Evolutionary conservation across 352 stramenopile species (phyloP), one percentile per base, ranked within the genome.

Genomic region (Globisporangium echinulatum): DNA sequence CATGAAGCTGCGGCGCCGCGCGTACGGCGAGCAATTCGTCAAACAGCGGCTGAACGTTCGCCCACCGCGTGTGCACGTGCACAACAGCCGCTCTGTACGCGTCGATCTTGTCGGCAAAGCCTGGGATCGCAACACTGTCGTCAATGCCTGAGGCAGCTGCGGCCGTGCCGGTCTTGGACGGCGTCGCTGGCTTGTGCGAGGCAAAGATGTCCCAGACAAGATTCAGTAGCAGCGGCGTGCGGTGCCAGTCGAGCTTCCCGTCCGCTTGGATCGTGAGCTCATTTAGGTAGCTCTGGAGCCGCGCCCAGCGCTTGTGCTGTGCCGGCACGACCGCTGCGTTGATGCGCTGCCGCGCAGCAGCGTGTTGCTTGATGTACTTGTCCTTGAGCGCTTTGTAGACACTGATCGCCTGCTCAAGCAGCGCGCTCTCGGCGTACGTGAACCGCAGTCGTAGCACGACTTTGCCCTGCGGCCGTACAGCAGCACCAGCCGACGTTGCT

Each of bases 161-260:
- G 3, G 33, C 53, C 8, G 37, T 7, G 49, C 58, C 38, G 3
- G 49, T 33, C 14, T 49, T 40, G 49, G 64, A 48, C 7, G 49
- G 43, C 37, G 55, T 56, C 4, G 56, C 59, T 44, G 60, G 74
- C 49, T 75, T 66, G 9, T 71, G 65, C 3, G 76, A 53, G 5
- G 70, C 40, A 55, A 91, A 91, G 61, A 89, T 87, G 49, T 91
- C 82, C 77, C 82, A 88, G 7, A 91, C 75, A 4, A 87, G 68
- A 43, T 67, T 86, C 8, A 91, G 62, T 9, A 91, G 54, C 33
- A 86, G 63, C 7, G 82, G 82, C 0, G 82, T 89, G 11, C 69
- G 71, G 33, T 82, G 69, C 82, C 79, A 91, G 44, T 91, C 77
- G 25, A 91, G 54, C 50, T 86, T 91, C 7, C 66, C 56, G 5